Evolutionary conservation across 805 yeast genomes (phyloP), one percentile per base, ranked within the genome.

Genomic region (Cyberlindnera xishuangbannaensis): DNA sequence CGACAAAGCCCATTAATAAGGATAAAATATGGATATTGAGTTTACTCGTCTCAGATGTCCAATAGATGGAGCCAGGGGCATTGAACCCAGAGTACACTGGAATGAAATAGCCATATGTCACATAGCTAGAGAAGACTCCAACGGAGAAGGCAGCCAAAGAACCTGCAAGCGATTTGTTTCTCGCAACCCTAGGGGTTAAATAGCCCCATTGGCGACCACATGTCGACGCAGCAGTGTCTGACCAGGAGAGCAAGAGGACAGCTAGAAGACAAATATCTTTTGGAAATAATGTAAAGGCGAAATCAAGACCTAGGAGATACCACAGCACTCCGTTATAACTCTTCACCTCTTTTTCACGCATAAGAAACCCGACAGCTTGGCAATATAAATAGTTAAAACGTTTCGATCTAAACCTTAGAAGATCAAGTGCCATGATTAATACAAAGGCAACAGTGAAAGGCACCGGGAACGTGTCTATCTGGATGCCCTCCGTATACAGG

Each of bases 171-270:
- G 95, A 83, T 58, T 92, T 92, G 41, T 76, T 74, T 41, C 71
- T 66, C 6, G 81, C 69, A 15, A 90, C 58, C 51, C 80, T 77
- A 25, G 95, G 94, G 7, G 96, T 85, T 43, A 80, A 69, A 49
- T 82, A 71, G 7, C 97, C 97, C 56, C 63, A 90, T 35, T 72
- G 73, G 45, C 98, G 71, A 25, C 98, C 98, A 51, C 88, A 61
- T 0, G 96, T 85, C 4, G 96, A 85, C 3, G 98, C 98, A 3
- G 97, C 90, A 8, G 97, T 86, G 54, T 92, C 98, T 5, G 95
- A 87, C 97, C 97, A 92, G 52, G 96, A 83, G 42, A 92, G 70
- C 31, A 90, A 64, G 44, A 87, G 66, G 4, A 87, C 76, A 15
- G 95, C 68, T 64, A 86, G 68, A 18, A 88, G 64, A 1, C 80